Percentiles rank a stretch among this genome's conserved stretches.
phyloP scores from a whole-genome alignment of 805 yeast species.

The Candida parachauliodes region DNA sequence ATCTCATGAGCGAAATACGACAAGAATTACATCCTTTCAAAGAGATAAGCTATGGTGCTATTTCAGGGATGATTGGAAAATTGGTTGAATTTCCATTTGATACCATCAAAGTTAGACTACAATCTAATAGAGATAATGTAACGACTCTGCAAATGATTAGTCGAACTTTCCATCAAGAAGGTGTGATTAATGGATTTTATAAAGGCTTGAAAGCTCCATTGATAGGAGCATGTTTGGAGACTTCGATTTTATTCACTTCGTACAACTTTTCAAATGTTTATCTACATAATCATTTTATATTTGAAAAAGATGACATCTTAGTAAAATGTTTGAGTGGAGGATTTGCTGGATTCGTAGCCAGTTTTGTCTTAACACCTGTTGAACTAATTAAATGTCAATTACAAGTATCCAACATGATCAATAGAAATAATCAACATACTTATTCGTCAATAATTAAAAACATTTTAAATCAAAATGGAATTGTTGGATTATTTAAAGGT shows the following conservation, averaged over 20 bases:
- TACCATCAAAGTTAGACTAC: conserved; percentile 84
- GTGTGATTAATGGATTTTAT: conserved; percentile 68
- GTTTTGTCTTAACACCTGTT: conserved; percentile 85
- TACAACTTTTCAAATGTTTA: conserved; percentile 40
- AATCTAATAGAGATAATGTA: conserved; percentile 48
- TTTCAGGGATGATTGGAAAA: conserved; percentile 82
- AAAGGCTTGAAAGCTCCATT: conserved; percentile 79
- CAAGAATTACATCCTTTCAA: conserved; percentile 19
- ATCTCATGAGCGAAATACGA: conserved; percentile 3
- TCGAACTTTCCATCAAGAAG: conserved; percentile 71
- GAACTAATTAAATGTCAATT: conserved; percentile 85
- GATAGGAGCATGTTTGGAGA: conserved; percentile 87
- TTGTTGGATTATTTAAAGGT: conserved; percentile 82
- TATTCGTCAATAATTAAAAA: conserved; percentile 29
- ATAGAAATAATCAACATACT: conserved; percentile 1
- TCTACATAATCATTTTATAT: conserved; percentile 16
- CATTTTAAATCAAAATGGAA: conserved; percentile 50
- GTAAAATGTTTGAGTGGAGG: conserved; percentile 69
- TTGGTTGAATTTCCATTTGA: conserved; percentile 89
- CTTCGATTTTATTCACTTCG: conserved; percentile 71
- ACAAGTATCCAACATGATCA: conserved; percentile 54
- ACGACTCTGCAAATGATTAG: conserved; percentile 66
- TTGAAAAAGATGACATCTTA: conserved; percentile 27
- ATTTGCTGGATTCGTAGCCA: conserved; percentile 75
- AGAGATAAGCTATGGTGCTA: conserved; percentile 48